These are phyloP conservation scores for Claviceps paspali DNA, from an alignment of 2,329 filamentous ascomycete genomes.

Conservation along the genomic window DNA sequence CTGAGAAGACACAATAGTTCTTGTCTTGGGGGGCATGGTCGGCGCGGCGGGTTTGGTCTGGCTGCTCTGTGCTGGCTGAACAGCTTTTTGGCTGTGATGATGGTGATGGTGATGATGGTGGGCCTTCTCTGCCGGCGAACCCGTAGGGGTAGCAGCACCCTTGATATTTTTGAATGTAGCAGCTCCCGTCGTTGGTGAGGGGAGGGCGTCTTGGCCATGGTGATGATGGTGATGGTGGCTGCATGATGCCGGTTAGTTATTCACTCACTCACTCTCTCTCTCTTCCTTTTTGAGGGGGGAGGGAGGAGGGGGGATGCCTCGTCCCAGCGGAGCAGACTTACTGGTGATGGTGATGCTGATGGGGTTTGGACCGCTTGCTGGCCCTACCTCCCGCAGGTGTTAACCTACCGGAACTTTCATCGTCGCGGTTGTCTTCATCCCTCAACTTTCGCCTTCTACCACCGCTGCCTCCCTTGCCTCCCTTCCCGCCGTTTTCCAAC, in stretches of 20 bases:
- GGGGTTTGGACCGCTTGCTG: constrained; percentile 56
- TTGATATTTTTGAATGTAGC: constrained; percentile 36
- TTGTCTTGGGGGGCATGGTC: constrained; percentile 40
- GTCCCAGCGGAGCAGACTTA: constrained; percentile 23
- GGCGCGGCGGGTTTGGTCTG: constrained; percentile 13
- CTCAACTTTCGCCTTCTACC: constrained; percentile 55
- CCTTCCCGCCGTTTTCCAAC: constrained; percentile 24
- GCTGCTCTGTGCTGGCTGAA: constrained; percentile 11
- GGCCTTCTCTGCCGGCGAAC: constrained; percentile 30
- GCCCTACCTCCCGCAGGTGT: constrained; percentile 40
- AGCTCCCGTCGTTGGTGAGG: constrained; percentile 25
- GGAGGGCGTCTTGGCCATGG: constrained; percentile 31
- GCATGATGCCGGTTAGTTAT: constrained; percentile 9
- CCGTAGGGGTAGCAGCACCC: constrained; percentile 26
- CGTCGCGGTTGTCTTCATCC: constrained; percentile 58
- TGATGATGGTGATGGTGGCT: constrained; percentile 44
- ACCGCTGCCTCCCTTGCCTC: constrained; percentile 28
- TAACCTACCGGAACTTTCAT: constrained; percentile 46
- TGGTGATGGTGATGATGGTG: constrained; percentile 34
- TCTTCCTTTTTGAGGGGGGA: not conserved
- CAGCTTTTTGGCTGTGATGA: constrained; percentile 22
- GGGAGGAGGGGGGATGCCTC: not conserved
- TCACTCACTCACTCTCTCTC: not conserved
- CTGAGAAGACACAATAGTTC: constrained; percentile 51
- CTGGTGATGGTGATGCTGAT: constrained; percentile 52